These are phyloP conservation scores for Xerocomus minutiporus DNA, from an alignment of 1,284 basidiomycete genomes.

Conservation along the genomic window DNA sequence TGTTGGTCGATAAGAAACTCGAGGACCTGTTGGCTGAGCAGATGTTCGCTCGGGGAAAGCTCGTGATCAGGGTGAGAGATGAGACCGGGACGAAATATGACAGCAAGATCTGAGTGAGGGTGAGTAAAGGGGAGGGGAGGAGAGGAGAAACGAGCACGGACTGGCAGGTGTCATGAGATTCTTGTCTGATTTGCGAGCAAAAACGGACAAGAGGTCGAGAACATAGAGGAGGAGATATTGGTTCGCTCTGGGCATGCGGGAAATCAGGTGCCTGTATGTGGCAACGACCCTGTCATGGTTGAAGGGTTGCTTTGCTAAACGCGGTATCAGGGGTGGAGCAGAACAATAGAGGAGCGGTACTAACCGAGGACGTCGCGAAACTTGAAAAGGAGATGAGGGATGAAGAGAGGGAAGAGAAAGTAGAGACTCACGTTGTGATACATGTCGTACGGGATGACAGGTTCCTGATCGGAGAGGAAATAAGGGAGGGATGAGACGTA, in stretches of 20 bases:
- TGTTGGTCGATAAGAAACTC: slow-evolving; percentile 93
- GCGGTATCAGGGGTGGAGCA: slow-evolving; percentile 3
- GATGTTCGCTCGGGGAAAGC: slow-evolving; percentile 77
- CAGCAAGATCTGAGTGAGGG: slow-evolving; percentile 72
- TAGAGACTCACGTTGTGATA: slow-evolving; percentile 72
- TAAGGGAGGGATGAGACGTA: slow-evolving; percentile 13
- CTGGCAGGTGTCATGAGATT: slow-evolving; percentile 96
- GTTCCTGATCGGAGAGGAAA: slow-evolving; percentile 54
- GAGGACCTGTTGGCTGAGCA: slow-evolving; percentile 83
- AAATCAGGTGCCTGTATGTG: slow-evolving; percentile 83
- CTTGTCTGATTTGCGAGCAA: slow-evolving; percentile 85
- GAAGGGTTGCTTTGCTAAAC: slow-evolving; percentile 56
- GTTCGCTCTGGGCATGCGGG: slow-evolving; percentile 80
- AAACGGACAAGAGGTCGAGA: slow-evolving; percentile 91
- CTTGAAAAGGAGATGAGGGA: slow-evolving; percentile 37
- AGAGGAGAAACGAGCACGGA: slow-evolving; percentile 37
- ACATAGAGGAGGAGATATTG: slow-evolving; percentile 96
- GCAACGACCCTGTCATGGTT: slow-evolving; percentile 67
- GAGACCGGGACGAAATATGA: slow-evolving; percentile 90
- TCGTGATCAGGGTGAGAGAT: slow-evolving; percentile 87
- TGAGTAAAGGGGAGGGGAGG: background rate
- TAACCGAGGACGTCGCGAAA: slow-evolving; percentile 80
- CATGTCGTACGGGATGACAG: slow-evolving; percentile 84
- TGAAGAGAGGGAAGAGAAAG: slow-evolving; percentile 4
- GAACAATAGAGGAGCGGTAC: slow-evolving; percentile 26